Conservation (phyloP, 176 grass and related monocot species). For the Zea mays region DNA sequence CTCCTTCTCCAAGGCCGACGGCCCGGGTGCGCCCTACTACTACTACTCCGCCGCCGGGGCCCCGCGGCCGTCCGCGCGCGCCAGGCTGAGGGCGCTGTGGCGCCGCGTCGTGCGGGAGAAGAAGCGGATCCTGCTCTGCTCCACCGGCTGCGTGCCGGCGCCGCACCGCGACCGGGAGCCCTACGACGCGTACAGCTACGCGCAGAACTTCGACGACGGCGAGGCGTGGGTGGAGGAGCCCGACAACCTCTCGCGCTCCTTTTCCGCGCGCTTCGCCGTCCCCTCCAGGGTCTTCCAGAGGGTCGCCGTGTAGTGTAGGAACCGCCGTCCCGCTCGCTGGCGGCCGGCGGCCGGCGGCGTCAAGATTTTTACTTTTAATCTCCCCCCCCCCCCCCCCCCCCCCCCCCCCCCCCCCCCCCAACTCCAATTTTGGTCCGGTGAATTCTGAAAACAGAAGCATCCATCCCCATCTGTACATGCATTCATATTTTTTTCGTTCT, state of each 20-base stretch:
- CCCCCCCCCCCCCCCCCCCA: not conserved
- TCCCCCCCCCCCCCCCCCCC: not conserved
- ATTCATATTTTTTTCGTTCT: not conserved
- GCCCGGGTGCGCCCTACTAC: not conserved
- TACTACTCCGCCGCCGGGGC: too few relatives aligned
- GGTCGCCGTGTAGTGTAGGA: constrained; percentile 36
- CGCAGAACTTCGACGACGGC: constrained; percentile 95
- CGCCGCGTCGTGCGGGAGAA: constrained; percentile 71
- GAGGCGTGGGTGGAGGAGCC: constrained; percentile 75
- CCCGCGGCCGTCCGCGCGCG: constrained; percentile 21
- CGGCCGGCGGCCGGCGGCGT: constrained; percentile 9
- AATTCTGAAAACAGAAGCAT: constrained; percentile 34
- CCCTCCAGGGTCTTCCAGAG: constrained; percentile 57
- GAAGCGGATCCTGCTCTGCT: constrained; percentile 57
- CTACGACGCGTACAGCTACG: constrained; percentile 79
- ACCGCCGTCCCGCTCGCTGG: too few relatives aligned
- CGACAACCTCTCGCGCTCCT: constrained; percentile 80
- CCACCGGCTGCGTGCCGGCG: constrained; percentile 48
- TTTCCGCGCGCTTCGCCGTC: constrained; percentile 83
- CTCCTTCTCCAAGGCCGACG: constrained; percentile 8
- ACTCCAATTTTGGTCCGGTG: constrained; percentile 28
- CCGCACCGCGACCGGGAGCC: constrained; percentile 39
- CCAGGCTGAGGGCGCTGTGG: constrained; percentile 57
- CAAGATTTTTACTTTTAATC: not conserved
- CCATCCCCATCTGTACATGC: constrained; percentile 38